Evolutionary conservation across 1,284 basidiomycete genomes (phyloP), one percentile per base, ranked within the genome.

Genomic region (Cystobasidium pallidum): DNA sequence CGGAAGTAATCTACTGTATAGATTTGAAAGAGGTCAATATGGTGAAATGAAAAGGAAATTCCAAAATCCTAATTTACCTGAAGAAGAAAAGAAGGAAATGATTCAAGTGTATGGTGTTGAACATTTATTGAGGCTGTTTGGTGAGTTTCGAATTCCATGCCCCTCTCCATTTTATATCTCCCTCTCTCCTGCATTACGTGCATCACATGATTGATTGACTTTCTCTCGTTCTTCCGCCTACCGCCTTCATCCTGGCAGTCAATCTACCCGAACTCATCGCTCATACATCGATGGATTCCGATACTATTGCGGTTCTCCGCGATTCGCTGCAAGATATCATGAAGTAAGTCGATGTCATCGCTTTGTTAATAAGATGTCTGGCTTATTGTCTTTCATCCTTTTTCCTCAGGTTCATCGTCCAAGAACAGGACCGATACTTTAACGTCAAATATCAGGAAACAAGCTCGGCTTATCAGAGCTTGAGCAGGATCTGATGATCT

Each of bases 81-180:
- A 75, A 66, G 49, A 63, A 21, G 88, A 86, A 3, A 89, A 88
- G 2, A 90, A 89, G 79, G 89, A 92, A 76, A 91, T 96, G 87
- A 93, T 91, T 79, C 84, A 87, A 66, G 86, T 97, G 21, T 99
- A 99, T 78, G 96, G 95, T 0, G 93, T 92, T 3, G 95, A 99
- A 80, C 95, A 99, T 81, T 80, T 99, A 17, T 80, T 98, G 73
- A 84, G 95, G 64, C 88, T 99, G 85, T 85, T 99, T 75, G 94
- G 94, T 96, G 76, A 74, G 88, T 84, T 36, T 19, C 24, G 32
- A 28, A 41, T 49, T 30, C 30, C n/a, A 17, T 49, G 8, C 26
- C 24, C 26, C 26, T 55, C 15, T 21, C 34, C 2, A 34, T 39
- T 39, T n/a, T 2, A 13, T 61, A 13, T 30, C 26, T 7, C 17